These are phyloP conservation scores for Malassezia dermatis DNA, from an alignment of 1,284 basidiomycete species.

Conservation along the genomic window DNA sequence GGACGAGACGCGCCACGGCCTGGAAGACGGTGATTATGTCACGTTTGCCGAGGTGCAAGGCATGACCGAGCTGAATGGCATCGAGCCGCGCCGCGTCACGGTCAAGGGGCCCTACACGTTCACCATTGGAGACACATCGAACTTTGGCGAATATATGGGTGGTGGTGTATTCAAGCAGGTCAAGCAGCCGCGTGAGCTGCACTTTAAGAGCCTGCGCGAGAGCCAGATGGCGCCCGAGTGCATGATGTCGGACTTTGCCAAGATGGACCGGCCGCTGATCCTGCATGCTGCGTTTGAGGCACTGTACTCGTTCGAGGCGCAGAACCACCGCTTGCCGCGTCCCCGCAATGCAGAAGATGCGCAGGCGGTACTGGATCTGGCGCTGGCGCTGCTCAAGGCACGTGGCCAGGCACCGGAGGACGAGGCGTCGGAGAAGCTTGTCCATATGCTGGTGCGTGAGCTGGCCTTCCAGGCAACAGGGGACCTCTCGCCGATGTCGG, in stretches of 20 bases:
- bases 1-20: constrained; percentile 91
- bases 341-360: constrained; percentile 80
- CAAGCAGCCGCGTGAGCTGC: constrained; percentile 93
- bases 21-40: constrained; percentile 95
- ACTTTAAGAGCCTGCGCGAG: constrained; percentile 73
- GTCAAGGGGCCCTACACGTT: constrained; percentile 62
- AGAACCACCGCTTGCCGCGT: constrained; percentile 64
- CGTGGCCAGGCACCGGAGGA: constrained; percentile 58
- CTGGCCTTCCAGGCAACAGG: constrained; percentile 85
- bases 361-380: constrained; percentile 59
- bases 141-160: constrained; percentile 61
- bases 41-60: constrained; percentile 96
- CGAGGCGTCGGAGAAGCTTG: constrained; percentile 53
- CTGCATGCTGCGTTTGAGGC: constrained; percentile 94
- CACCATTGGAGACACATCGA: constrained; percentile 46
- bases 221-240: constrained; percentile 72
- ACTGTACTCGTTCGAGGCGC: constrained; percentile 66
- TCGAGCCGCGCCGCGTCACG: constrained; percentile 78
- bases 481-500: constrained; percentile 81
- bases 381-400: constrained; percentile 59
- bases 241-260: constrained; percentile 94
- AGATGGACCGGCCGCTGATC: constrained; percentile 82
- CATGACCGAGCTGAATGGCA: constrained; percentile 80
- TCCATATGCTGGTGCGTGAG: constrained; percentile 68
- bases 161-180: constrained; percentile 97